Conservation (phyloP, 805 yeast species). For the Starmera quercuum region DNA sequence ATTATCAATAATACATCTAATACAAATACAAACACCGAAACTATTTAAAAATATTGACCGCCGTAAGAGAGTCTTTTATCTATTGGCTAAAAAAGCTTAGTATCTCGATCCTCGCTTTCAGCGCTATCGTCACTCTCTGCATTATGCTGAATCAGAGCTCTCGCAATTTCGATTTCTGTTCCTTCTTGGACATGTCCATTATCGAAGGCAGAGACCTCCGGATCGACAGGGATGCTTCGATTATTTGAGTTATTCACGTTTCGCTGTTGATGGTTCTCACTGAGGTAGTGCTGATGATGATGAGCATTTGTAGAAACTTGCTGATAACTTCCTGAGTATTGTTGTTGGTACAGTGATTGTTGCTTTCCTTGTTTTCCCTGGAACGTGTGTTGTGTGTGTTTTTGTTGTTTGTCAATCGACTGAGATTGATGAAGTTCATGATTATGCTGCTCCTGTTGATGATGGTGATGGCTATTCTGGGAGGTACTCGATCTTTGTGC, state of each 20-base stretch:
- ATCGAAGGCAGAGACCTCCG: slow-evolving; percentile 45
- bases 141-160: slow-evolving; percentile 57
- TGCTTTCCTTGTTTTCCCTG: slow-evolving; percentile 9
- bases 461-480: slow-evolving; percentile 14
- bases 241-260: slow-evolving; percentile 12
- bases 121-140: slow-evolving; percentile 23
- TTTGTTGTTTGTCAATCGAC: slow-evolving; percentile 3
- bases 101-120: background rate
- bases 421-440: slow-evolving; percentile 7
- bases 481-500: slow-evolving; percentile 30
- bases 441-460: slow-evolving; percentile 12
- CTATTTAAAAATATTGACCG: too few relatives aligned
- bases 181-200: slow-evolving; percentile 32
- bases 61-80: too few relatives aligned
- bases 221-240: slow-evolving; percentile 49
- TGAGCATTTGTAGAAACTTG: slow-evolving; percentile 7
- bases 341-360: slow-evolving; percentile 4
- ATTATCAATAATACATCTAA: too few relatives aligned
- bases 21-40: too few relatives aligned
- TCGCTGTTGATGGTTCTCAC: slow-evolving; percentile 3
- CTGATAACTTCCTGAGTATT: slow-evolving; percentile 1
- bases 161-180: slow-evolving; percentile 57
- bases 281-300: slow-evolving; percentile 6
- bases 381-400: slow-evolving; percentile 3
- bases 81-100: too few relatives aligned